Conservation (phyloP, 2,329 filamentous ascomycete genomes). For the Fusarium chuoi region DNA sequence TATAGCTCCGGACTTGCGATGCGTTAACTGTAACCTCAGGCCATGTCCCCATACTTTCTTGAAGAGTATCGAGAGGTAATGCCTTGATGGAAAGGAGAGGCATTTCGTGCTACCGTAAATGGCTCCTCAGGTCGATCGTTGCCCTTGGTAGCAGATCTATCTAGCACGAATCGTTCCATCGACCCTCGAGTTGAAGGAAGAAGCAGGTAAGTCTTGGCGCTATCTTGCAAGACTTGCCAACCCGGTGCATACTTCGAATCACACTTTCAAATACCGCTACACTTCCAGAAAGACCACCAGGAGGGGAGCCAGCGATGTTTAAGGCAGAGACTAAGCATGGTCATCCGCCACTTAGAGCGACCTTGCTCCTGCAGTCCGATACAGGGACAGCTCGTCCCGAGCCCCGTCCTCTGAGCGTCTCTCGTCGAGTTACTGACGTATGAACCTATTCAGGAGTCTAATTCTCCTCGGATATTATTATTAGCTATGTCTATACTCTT, state of each 20-base stretch:
- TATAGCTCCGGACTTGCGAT: neutral
- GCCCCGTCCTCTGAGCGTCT: neutral
- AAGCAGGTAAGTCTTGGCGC: neutral
- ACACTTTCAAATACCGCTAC: neutral
- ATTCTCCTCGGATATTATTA: neutral
- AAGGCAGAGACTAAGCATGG: neutral
- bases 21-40: constrained; percentile 70
- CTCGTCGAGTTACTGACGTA: neutral
- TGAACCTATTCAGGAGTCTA: accelerated
- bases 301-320: neutral
- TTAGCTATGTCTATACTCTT: neutral
- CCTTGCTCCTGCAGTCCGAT: neutral
- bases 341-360: accelerated
- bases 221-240: neutral
- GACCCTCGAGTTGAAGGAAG: constrained; percentile 27
- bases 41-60: constrained; percentile 58
- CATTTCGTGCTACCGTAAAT: constrained; percentile 60
- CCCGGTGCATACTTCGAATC: neutral
- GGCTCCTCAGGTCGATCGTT: constrained; percentile 60
- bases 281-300: too few species aligned
- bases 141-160: constrained; percentile 53
- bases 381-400: neutral
- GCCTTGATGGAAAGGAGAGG: constrained; percentile 57
- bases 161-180: constrained; percentile 48
- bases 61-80: constrained; percentile 64